Base-by-base conservation (phyloP, 139 green algal species). In the Limnomonas spitsbergensis region DNA sequence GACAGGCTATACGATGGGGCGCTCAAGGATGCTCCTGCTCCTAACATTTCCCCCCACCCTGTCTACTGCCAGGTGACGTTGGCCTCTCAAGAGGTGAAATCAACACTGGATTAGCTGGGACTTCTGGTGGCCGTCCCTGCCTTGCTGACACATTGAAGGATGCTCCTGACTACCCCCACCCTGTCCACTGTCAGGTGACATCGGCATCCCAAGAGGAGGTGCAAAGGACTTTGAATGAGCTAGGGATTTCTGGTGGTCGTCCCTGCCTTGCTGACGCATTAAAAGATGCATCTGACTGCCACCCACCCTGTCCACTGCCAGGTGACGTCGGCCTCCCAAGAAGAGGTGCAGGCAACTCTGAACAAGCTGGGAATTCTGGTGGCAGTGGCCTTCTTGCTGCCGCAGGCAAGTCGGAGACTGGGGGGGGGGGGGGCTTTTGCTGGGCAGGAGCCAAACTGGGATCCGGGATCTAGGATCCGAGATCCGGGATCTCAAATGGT, bases 191-290 rank as follows among this genome's bases (percentile, higher is more conserved):
- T n/a, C n/a, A n/a, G n/a, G n/a, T n/a, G n/a, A n/a, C n/a, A n/a
- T n/a, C n/a, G n/a, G n/a, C n/a, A n/a, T n/a, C 32, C 29, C 14
- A 31, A 42, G 3, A 54, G 36, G 32, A 53, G 38, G 31, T 47
- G 24, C 2, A 6, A 3, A 38, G 38, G 2, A 66, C 52, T 29
- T 69, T 36, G n/a, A 1, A 7, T 39, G 6, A n/a, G 1, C 39
- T 34, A 40, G 34, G 81, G 81, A 1, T 24, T 85, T 29, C 31
- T 70, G 35, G 34, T 85, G 61, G 81, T 76, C 20, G 69, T 76
- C 7, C 37, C 29, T 32, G 66, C 67, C 61, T 47, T 82, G 66
- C 34, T 39, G 29, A 73, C 3, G 40, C 6, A 40, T 24, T 3
- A 73, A 38, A 35, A 77, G 70, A 40, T 77, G 3, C 70, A 39